These are phyloP conservation scores for Geotrichum klebahnii DNA, from an alignment of 1,139 yeast species.

Conservation along the genomic window DNA sequence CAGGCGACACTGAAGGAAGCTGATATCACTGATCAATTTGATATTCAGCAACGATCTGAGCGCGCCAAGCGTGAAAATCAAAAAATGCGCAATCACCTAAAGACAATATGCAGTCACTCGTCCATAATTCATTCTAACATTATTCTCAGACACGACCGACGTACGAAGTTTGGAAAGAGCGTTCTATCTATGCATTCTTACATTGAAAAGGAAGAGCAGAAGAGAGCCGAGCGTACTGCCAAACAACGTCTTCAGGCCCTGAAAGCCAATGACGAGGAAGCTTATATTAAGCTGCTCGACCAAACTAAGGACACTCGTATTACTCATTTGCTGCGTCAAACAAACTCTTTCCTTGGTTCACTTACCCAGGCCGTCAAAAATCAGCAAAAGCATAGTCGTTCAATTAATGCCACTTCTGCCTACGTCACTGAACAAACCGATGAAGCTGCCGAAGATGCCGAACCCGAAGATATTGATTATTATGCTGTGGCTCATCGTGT, in stretches of 20 bases:
- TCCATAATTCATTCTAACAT: slow-evolving; percentile 8
- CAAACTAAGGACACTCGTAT: slow-evolving; percentile 97
- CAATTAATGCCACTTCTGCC: slow-evolving; percentile 25
- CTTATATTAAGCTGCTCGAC: slow-evolving; percentile 87
- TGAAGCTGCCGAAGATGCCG: slow-evolving; percentile 40
- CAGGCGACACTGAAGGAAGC: slow-evolving; percentile 60
- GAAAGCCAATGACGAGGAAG: slow-evolving; percentile 96
- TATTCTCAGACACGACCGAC: slow-evolving; percentile 16
- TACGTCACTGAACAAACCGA: slow-evolving; percentile 30
- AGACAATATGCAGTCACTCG: slow-evolving; percentile 16
- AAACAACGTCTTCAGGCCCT: slow-evolving; percentile 96
- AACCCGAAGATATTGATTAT: slow-evolving; percentile 67
- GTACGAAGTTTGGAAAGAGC: slow-evolving; percentile 39
- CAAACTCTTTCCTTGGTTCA: slow-evolving; percentile 84
- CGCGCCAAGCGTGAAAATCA: slow-evolving; percentile 29
- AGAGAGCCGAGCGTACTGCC: slow-evolving; percentile 83
- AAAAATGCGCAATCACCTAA: slow-evolving; percentile 19
- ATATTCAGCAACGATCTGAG: slow-evolving; percentile 52
- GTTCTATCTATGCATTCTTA: slow-evolving; percentile 58
- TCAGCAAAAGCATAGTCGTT: slow-evolving; percentile 55
- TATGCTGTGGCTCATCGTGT: slow-evolving; percentile 90
- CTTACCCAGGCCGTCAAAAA: slow-evolving; percentile 84
- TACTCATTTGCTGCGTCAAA: slow-evolving; percentile 87
- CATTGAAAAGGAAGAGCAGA: slow-evolving; percentile 86
- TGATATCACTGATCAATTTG: slow-evolving; percentile 56